Conservation (phyloP, 225 moss, liverwort and hornwort genomes). For the Anthoceros angustus region DNA sequence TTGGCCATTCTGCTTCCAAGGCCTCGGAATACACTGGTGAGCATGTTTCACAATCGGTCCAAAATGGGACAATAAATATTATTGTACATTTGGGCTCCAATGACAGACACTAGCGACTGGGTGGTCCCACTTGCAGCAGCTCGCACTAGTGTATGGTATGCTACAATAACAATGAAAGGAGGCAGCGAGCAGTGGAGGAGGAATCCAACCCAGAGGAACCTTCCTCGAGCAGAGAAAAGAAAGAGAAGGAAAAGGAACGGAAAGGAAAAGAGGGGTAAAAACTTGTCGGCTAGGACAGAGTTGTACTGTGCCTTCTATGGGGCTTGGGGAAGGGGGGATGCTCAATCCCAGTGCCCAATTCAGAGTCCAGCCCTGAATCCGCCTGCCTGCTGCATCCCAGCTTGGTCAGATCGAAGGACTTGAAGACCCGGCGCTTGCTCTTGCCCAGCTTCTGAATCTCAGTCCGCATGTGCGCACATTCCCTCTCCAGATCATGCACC, state of each 20-base stretch:
- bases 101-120: neutral
- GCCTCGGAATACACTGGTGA: neutral
- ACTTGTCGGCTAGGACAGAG: neutral
- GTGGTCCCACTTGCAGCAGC: neutral
- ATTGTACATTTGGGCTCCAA: constrained; percentile 3
- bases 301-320: neutral
- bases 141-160: neutral
- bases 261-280: neutral
- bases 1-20: too few species aligned
- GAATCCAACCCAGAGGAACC: neutral
- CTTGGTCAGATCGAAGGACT: constrained; percentile 5
- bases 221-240: too few species aligned
- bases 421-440: neutral
- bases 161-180: neutral
- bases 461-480: constrained; percentile 44
- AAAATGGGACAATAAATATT: neutral
- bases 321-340: constrained; percentile 1
- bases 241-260: neutral
- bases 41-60: neutral
- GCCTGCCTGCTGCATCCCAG: constrained; percentile 4
- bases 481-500: constrained; percentile 39
- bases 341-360: neutral
- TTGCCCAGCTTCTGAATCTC: constrained; percentile 27
- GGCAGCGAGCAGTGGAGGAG: neutral
- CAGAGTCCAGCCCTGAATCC: neutral